These are phyloP conservation scores for Candida glucosophila DNA, from an alignment of 1,139 yeast genomes.

Conservation along the genomic window DNA sequence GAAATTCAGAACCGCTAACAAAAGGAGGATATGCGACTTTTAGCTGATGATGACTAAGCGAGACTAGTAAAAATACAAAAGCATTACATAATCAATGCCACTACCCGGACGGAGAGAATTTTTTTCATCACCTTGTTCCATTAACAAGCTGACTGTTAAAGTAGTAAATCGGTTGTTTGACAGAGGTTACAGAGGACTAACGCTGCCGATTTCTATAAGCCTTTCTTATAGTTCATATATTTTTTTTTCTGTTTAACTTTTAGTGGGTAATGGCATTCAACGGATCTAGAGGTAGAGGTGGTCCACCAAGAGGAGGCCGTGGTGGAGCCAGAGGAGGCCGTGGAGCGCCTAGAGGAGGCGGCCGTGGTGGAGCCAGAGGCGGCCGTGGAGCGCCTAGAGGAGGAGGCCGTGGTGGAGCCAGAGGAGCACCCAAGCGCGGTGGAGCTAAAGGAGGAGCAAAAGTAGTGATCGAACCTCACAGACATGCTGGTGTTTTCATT, in stretches of 20 bases:
- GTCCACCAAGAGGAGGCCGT: conserved; percentile 23
- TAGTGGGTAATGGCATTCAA: conserved; percentile 29
- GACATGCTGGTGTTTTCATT: conserved; percentile 96
- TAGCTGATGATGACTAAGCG: conserved; percentile 11
- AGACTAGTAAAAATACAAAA: conserved; percentile 6
- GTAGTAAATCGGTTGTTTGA: no score
- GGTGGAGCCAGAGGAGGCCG: conserved; percentile 24
- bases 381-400: conserved; percentile 33
- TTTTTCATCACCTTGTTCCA: conserved; percentile 2
- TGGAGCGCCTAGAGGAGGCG: conserved; percentile 26
- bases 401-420: conserved; percentile 55
- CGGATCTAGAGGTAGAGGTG: conserved; percentile 35
- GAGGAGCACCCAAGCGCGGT: conserved; percentile 75
- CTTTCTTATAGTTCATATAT: conserved; percentile 1
- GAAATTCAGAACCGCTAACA: no score
- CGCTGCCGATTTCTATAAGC: no score
- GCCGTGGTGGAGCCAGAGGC: conserved; percentile 37
- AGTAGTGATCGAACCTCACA: conserved; percentile 96
- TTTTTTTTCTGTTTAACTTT: background rate
- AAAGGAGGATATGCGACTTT: no score
- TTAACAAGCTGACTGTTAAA: background rate
- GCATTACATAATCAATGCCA: conserved; percentile 8
- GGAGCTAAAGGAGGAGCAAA: conserved; percentile 83
- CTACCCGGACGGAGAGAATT: conserved; percentile 13
- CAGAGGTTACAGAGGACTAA: no score